Percentiles rank a stretch among this genome's conserved stretches.
Conservation (phyloP, 352 stramenopile genomes). For the Poterioochromonas sp. region DNA sequence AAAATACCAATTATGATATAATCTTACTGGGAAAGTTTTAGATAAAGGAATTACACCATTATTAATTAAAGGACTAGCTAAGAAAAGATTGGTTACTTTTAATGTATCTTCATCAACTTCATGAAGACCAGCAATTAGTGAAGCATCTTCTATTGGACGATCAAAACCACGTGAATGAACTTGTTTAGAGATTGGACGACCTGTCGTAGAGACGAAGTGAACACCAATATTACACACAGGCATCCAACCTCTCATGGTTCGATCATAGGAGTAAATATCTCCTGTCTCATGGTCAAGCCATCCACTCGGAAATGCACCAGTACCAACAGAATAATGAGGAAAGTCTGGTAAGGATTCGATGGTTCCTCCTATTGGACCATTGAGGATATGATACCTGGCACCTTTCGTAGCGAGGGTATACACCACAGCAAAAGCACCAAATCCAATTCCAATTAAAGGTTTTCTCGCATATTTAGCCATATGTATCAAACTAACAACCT, state of each 20-base stretch:
- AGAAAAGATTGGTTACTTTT: background rate
- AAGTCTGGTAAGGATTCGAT: background rate
- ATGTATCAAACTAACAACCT: background rate
- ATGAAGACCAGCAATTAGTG: background rate
- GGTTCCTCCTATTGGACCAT: background rate
- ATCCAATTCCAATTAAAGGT: background rate
- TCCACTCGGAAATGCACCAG: constrained; percentile 6
- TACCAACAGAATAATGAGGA: background rate
- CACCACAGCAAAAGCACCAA: background rate
- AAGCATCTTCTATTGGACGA: background rate
- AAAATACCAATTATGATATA: constrained; percentile 1
- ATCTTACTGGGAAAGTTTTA: background rate
- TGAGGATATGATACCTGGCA: background rate
- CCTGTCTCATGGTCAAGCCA: constrained; percentile 25
- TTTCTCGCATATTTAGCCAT: background rate
- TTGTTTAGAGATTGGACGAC: background rate
- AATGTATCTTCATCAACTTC: background rate
- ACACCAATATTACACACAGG: constrained; percentile 13
- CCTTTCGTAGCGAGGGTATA: constrained; percentile 14
- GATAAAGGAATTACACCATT: background rate
- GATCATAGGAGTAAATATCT: constrained; percentile 24
- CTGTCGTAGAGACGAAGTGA: background rate
- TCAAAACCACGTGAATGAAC: background rate
- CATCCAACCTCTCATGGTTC: background rate
- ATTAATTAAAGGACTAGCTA: background rate